Evolutionary conservation across 2,329 filamentous ascomycete genomes (phyloP).

Genomic region (Lachnellula occidentalis): DNA sequence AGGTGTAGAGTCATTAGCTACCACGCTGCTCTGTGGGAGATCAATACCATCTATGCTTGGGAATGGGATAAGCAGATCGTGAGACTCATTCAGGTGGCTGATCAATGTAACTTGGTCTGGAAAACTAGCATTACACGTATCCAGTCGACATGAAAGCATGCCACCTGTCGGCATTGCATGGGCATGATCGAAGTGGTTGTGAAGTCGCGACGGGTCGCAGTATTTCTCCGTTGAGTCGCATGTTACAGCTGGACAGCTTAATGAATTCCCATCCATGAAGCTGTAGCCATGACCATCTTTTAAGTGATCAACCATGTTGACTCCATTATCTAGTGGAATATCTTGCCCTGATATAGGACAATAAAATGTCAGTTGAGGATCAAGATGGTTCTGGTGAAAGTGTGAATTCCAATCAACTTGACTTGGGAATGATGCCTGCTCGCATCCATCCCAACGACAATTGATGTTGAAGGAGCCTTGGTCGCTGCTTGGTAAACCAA

Average conservation of each 20-base stretch:
- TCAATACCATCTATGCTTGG: conserved; percentile 1
- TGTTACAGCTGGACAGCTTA: conserved; percentile 25
- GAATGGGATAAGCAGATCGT: conserved; percentile 18
- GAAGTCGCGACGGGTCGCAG: conserved; percentile 23
- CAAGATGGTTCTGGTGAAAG: conserved; percentile 26
- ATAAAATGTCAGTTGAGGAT: conserved; percentile 25
- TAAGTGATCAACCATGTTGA: conserved; percentile 27
- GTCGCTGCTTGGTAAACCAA: neutral
- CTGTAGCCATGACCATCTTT: conserved; percentile 24
- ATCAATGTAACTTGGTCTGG: conserved; percentile 21
- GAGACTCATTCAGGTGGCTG: conserved; percentile 22
- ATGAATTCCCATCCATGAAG: conserved; percentile 17
- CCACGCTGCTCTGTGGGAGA: neutral
- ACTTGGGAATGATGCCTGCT: conserved; percentile 14
- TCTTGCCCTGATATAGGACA: conserved; percentile 25
- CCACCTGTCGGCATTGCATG: conserved; percentile 26
- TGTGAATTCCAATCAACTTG: conserved; percentile 23
- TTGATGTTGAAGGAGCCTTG: conserved; percentile 11
- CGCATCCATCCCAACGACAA: conserved; percentile 27
- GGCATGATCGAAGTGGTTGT: conserved; percentile 27
- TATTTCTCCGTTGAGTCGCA: conserved; percentile 20
- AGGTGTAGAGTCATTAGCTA: neutral
- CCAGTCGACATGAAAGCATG: conserved; percentile 22
- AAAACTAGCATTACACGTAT: conserved; percentile 22
- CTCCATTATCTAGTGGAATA: conserved; percentile 18